Evolutionary conservation across 208 protist genomes (phyloP).

Genomic region (Leishmania braziliensis): DNA sequence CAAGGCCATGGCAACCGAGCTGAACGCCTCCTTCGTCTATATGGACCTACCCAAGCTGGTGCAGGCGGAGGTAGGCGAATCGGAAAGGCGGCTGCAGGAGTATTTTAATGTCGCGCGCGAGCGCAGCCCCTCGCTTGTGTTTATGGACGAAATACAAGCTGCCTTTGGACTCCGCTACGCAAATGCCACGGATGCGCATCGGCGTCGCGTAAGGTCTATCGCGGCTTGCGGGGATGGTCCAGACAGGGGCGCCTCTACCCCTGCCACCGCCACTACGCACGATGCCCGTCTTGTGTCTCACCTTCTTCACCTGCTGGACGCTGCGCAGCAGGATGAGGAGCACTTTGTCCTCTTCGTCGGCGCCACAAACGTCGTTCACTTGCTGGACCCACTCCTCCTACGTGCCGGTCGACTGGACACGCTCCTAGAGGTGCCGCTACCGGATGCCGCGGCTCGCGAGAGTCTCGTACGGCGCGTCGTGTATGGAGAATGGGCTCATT

Average conservation of each 20-base stretch:
- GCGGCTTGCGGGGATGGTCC: not conserved
- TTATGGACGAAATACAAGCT: constrained; percentile 96
- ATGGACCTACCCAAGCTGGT: constrained; percentile 87
- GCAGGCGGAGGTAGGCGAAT: constrained; percentile 91
- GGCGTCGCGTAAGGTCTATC: not conserved
- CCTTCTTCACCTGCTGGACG: constrained; percentile 74
- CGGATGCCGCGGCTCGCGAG: constrained; percentile 49
- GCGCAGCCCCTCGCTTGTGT: constrained; percentile 86
- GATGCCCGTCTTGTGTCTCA: constrained; percentile 76
- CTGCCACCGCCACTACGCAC: constrained; percentile 32
- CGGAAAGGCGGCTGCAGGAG: constrained; percentile 79
- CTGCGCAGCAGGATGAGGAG: constrained; percentile 56
- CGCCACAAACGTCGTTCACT: constrained; percentile 76
- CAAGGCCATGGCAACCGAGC: constrained; percentile 90
- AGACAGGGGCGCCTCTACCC: not conserved
- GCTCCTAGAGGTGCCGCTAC: constrained; percentile 66
- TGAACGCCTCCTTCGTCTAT: constrained; percentile 90
- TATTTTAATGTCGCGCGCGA: constrained; percentile 86
- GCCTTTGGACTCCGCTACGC: constrained; percentile 67
- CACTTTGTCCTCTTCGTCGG: constrained; percentile 77
- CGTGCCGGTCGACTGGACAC: constrained; percentile 83
- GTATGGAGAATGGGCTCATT: constrained; percentile 61
- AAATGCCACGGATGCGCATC: not conserved
- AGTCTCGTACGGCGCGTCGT: constrained; percentile 53
- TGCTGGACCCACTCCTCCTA: constrained; percentile 73